These are phyloP conservation scores for Aspergillus novofumigatus DNA, from an alignment of 2,329 filamentous ascomycete species.

Conservation along the genomic window DNA sequence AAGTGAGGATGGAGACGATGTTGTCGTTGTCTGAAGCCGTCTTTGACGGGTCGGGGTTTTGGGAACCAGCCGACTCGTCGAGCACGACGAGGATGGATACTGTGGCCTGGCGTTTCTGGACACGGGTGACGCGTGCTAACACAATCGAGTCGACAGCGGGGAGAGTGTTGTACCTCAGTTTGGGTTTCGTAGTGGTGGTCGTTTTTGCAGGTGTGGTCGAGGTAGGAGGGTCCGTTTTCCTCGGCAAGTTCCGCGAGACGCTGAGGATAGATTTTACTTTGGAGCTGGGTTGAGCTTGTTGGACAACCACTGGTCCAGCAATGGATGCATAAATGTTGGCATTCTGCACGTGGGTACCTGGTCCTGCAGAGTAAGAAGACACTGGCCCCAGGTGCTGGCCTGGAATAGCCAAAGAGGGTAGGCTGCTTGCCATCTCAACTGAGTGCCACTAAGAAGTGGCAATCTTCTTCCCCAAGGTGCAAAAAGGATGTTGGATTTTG, in stretches of 20 bases:
- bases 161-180: slow-evolving; percentile 64
- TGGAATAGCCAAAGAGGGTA: slow-evolving; percentile 63
- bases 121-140: slow-evolving; percentile 78
- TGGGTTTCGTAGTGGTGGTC: slow-evolving; percentile 14
- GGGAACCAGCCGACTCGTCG: slow-evolving; percentile 34
- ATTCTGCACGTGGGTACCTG: slow-evolving; percentile 78
- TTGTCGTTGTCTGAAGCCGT: slow-evolving; percentile 34
- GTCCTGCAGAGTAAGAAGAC: slow-evolving; percentile 65
- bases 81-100: slow-evolving; percentile 83
- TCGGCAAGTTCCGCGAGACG: slow-evolving; percentile 23
- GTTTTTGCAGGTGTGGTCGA: slow-evolving; percentile 1
- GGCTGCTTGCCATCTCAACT: slow-evolving; percentile 24
- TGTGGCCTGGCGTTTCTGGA: slow-evolving; percentile 78
- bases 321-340: slow-evolving; percentile 76
- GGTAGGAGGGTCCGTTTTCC: not conserved
- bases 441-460: not conserved
- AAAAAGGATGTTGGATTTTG: slow-evolving; percentile 7
- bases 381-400: slow-evolving; percentile 73
- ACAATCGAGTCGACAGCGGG: slow-evolving; percentile 78
- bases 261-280: slow-evolving; percentile 39
- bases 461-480: not conserved
- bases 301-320: slow-evolving; percentile 64
- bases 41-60: slow-evolving; percentile 18
- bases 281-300: slow-evolving; percentile 37
- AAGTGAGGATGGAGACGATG: slow-evolving; percentile 34